Percentiles rank a stretch among this genome's conserved stretches.
phyloP scores from a whole-genome alignment of 1,139 yeast genomes.

The Pichia sp. region DNA sequence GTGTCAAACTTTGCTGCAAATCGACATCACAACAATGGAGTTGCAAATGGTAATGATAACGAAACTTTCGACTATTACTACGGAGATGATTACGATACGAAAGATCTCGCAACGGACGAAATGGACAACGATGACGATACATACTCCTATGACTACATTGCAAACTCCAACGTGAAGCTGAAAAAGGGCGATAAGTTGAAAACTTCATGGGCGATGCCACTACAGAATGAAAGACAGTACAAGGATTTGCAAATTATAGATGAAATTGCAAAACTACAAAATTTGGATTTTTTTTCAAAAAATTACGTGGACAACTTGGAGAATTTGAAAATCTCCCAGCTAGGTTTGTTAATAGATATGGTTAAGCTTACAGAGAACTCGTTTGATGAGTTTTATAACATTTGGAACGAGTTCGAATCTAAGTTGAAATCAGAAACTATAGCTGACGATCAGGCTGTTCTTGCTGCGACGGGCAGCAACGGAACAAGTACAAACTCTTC shows the following conservation, averaged over 20 bases:
- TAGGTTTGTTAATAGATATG: slow-evolving; percentile 56
- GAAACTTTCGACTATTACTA: slow-evolving; percentile 8
- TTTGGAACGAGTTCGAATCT: slow-evolving; percentile 26
- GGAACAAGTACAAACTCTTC: neutral
- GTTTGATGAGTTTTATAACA: slow-evolving; percentile 29
- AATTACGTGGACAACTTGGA: slow-evolving; percentile 55
- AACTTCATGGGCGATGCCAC: slow-evolving; percentile 47
- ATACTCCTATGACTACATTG: slow-evolving; percentile 14
- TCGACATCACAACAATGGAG: neutral
- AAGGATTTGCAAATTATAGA: slow-evolving; percentile 83
- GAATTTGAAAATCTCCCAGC: slow-evolving; percentile 57
- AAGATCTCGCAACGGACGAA: slow-evolving; percentile 5
- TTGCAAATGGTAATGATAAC: neutral
- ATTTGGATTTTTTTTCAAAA: slow-evolving; percentile 60
- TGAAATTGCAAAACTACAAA: slow-evolving; percentile 65
- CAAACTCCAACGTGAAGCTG: slow-evolving; percentile 14
- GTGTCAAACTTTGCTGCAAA: slow-evolving; percentile 1
- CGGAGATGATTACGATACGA: slow-evolving; percentile 10
- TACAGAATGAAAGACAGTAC: slow-evolving; percentile 75
- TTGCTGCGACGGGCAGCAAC: neutral
- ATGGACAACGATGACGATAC: slow-evolving; percentile 19
- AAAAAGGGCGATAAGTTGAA: slow-evolving; percentile 43
- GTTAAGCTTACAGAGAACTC: slow-evolving; percentile 27
- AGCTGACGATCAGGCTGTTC: neutral
- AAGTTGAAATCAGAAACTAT: slow-evolving; percentile 1